phyloP scores from a whole-genome alignment of 495 filamentous ascomycete genomes.

The Penicillium antarcticum region DNA sequence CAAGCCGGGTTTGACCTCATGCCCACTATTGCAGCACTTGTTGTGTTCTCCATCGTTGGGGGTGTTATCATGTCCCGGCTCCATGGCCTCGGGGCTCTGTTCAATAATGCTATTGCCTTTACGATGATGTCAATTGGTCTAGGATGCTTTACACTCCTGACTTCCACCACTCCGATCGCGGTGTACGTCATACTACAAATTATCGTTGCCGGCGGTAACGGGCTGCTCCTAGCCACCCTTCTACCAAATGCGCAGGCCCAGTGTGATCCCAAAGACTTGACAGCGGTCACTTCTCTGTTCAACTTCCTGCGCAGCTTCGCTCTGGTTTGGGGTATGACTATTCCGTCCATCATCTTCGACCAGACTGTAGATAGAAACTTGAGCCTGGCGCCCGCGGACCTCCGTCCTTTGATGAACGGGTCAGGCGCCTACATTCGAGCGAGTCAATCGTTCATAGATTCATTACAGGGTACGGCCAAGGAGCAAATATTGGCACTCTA shows the following conservation, averaged over 20 bases:
- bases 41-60: not conserved
- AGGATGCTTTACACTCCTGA: not conserved
- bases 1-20: constrained; percentile 3
- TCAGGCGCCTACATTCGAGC: not conserved
- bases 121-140: not conserved
- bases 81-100: not conserved
- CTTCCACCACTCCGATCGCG: not conserved
- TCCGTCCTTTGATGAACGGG: not conserved
- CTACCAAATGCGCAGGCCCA: not conserved
- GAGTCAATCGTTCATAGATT: not conserved
- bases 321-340: not conserved
- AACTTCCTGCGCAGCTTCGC: not conserved
- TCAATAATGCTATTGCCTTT: not conserved
- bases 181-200: not conserved
- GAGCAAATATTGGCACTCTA: not conserved
- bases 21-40: not conserved
- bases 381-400: not conserved
- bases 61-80: not conserved
- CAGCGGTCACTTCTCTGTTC: not conserved
- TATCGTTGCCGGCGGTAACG: not conserved
- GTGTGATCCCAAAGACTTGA: not conserved
- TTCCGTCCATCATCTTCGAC: not conserved
- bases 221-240: not conserved
- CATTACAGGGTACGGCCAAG: not conserved
- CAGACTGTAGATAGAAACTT: not conserved